These are phyloP conservation scores for Xylariaceae sp. DNA, from an alignment of 2,329 filamentous ascomycete species.

Conservation along the genomic window DNA sequence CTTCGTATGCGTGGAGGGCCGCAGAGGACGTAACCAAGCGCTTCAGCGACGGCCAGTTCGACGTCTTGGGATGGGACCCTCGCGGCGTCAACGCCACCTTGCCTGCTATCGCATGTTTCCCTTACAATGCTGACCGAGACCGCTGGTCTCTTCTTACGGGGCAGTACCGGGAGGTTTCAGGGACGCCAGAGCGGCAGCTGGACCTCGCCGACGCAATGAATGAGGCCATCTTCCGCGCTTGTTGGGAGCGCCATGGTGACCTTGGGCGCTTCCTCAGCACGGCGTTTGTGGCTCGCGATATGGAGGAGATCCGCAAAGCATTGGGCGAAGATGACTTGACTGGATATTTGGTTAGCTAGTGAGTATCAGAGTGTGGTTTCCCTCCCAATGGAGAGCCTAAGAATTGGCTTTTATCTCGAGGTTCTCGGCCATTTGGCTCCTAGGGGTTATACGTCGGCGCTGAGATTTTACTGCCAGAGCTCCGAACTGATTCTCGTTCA, in stretches of 20 bases:
- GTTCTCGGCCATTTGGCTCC: no score
- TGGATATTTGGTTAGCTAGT: conserved; percentile 47
- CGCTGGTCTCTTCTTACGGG: conserved; percentile 38
- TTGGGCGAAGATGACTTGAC: conserved; percentile 43
- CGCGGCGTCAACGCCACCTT: conserved; percentile 46
- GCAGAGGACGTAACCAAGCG: conserved; percentile 35
- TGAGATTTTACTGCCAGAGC: no score
- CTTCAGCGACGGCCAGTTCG: conserved; percentile 38
- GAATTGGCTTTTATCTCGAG: no score
- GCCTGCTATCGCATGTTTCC: conserved; percentile 42
- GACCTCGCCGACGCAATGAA: conserved; percentile 42
- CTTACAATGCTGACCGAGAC: conserved; percentile 40
- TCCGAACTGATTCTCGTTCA: no score
- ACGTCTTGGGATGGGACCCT: conserved; percentile 52
- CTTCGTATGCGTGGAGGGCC: conserved; percentile 33
- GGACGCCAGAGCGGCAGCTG: conserved; percentile 32
- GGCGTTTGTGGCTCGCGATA: conserved; percentile 41
- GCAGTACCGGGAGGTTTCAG: conserved; percentile 35
- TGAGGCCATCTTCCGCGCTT: conserved; percentile 39
- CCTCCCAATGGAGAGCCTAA: no score
- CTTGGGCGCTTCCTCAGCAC: conserved; percentile 43
- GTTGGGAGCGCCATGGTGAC: conserved; percentile 39
- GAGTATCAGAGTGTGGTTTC: no score
- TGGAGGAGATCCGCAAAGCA: conserved; percentile 44
- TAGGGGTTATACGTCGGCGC: no score